A percentile compares a stretch with the other conserved stretches of the same genome.
phyloP scores from a whole-genome alignment of 2,329 filamentous ascomycete genomes.

The Colletotrichum zoysiae region DNA sequence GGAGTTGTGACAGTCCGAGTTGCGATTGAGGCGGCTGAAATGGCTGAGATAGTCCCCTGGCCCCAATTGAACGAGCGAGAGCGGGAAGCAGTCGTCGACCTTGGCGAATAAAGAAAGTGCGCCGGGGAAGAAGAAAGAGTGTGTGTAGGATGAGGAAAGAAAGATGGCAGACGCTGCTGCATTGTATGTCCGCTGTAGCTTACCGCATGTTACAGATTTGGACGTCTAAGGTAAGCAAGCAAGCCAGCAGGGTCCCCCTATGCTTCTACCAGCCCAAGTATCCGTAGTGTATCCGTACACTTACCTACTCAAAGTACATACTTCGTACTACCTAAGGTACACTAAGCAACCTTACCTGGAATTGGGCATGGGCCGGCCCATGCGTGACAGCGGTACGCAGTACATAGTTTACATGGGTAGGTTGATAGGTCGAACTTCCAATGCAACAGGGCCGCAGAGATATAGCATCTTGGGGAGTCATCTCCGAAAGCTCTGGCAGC shows the following conservation, averaged over 20 bases:
- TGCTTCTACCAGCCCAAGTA: neutral
- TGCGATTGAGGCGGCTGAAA: neutral
- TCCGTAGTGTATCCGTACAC: too few species aligned
- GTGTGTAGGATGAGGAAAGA: neutral
- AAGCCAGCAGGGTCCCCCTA: neutral
- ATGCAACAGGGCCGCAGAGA: neutral
- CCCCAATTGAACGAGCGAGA: neutral
- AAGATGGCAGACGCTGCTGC: neutral
- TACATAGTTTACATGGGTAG: neutral
- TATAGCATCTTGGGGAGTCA: too few species aligned
- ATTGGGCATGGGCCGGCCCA: neutral
- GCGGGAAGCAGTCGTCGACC: neutral
- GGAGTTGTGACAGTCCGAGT: neutral
- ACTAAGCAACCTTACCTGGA: too few species aligned
- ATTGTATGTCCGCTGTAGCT: constrained; percentile 12
- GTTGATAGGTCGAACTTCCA: neutral
- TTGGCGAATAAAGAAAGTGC: neutral
- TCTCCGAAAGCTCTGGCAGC: too few species aligned
- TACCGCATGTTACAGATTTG: constrained; percentile 26
- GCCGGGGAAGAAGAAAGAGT: neutral
- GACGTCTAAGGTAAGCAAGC: constrained; percentile 9
- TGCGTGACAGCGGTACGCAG: neutral
- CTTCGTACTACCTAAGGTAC: too few species aligned
- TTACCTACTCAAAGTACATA: too few species aligned
- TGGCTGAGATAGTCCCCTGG: neutral